These are phyloP conservation scores for Drosera spatulata DNA, from an alignment of 179 eudicot species.

Conservation along the genomic window DNA sequence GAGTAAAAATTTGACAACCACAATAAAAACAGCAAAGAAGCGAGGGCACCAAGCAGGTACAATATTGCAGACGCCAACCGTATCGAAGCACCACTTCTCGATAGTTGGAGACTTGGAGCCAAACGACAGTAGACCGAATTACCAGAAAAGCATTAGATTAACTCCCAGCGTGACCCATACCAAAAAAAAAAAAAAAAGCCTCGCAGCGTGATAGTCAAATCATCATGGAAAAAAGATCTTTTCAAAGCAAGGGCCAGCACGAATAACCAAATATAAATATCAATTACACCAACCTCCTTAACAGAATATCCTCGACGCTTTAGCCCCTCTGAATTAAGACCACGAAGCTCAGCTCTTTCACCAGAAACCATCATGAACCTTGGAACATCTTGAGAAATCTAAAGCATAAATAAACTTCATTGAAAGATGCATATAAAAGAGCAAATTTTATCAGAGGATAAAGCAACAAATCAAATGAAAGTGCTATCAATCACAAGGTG, in stretches of 20 bases:
- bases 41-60: too few species aligned
- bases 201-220: not conserved
- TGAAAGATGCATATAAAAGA: not conserved
- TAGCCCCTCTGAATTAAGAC: conserved; percentile 86
- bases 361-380: conserved; percentile 83
- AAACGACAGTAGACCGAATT: too few species aligned
- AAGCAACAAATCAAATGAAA: not conserved
- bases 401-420: conserved; percentile 6
- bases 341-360: conserved; percentile 92
- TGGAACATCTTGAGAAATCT: conserved; percentile 94
- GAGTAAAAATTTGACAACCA: too few species aligned
- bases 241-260: too few species aligned
- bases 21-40: too few species aligned
- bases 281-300: conserved; percentile 41
- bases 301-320: conserved; percentile 69
- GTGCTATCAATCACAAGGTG: too few species aligned
- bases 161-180: too few species aligned
- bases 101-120: too few species aligned
- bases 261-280: not conserved
- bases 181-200: too few species aligned
- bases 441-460: not conserved
- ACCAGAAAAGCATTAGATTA: too few species aligned
- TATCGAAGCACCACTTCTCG: too few species aligned
- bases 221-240: not conserved
- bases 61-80: too few species aligned